Conservation (phyloP, 2,329 filamentous ascomycete genomes). For the Arthroderma uncinatum region DNA sequence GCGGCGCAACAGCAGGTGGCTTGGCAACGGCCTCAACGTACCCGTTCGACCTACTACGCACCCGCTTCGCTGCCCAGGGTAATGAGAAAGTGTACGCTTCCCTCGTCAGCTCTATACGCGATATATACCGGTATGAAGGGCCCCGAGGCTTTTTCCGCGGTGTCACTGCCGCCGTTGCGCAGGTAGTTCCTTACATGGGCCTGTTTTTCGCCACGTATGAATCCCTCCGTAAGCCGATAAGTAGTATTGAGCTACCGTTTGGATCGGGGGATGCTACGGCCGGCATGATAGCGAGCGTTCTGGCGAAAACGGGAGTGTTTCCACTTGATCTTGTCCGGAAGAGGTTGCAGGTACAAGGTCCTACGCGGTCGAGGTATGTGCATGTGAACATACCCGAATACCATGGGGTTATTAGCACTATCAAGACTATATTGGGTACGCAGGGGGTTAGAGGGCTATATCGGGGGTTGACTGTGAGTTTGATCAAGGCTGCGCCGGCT, state of each 20-base stretch:
- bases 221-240: slow-evolving; percentile 52
- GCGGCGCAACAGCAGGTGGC: slow-evolving; percentile 72
- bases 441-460: slow-evolving; percentile 78
- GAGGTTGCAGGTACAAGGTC: slow-evolving; percentile 88
- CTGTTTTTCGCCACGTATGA: slow-evolving; percentile 91
- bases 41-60: slow-evolving; percentile 83
- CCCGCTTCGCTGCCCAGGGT: slow-evolving; percentile 92
- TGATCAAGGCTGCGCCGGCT: slow-evolving; percentile 88
- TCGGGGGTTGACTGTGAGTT: slow-evolving; percentile 72
- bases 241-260: slow-evolving; percentile 48
- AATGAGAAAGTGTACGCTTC: slow-evolving; percentile 65
- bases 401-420: slow-evolving; percentile 52
- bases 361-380: slow-evolving; percentile 65
- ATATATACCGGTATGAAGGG: slow-evolving; percentile 69
- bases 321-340: slow-evolving; percentile 88
- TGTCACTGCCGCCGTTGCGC: slow-evolving; percentile 64
- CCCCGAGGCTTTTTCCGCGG: slow-evolving; percentile 75
- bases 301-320: slow-evolving; percentile 83
- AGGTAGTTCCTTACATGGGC: slow-evolving; percentile 95
- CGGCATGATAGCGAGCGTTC: slow-evolving; percentile 64
- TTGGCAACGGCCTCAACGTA: slow-evolving; percentile 76
- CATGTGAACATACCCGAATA: slow-evolving; percentile 85
- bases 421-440: slow-evolving; percentile 54
- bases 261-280: slow-evolving; percentile 75
- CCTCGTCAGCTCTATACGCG: slow-evolving; percentile 54